Evolutionary conservation across 371 early-diverging fungal species (phyloP).

Genomic region (Syncephalis fuscata): DNA sequence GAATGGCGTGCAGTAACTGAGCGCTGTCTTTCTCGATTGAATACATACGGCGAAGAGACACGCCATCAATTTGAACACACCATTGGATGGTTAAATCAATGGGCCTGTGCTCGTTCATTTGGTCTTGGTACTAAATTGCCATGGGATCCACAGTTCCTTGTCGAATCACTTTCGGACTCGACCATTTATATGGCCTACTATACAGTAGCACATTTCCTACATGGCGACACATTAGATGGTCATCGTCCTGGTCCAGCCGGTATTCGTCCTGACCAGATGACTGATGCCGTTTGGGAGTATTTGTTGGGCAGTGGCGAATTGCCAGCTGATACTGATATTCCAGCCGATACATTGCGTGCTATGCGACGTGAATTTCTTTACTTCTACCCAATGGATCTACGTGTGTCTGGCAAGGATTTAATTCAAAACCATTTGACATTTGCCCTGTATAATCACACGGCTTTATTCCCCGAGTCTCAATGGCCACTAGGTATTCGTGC

Average conservation of each 20-base stretch:
- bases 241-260: slow-evolving; percentile 65
- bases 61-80: slow-evolving; percentile 76
- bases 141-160: slow-evolving; percentile 93
- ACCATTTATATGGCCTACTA: slow-evolving; percentile 99
- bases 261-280: slow-evolving; percentile 73
- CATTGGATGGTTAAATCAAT: slow-evolving; percentile 95
- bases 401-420: slow-evolving; percentile 98
- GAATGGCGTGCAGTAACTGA: slow-evolving; percentile 76
- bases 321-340: slow-evolving; percentile 42
- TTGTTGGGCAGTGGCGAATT: slow-evolving; percentile 62
- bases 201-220: slow-evolving; percentile 93
- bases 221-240: slow-evolving; percentile 78
- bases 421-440: slow-evolving; percentile 99
- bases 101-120: slow-evolving; percentile 98
- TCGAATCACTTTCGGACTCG: slow-evolving; percentile 98
- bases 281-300: slow-evolving; percentile 93
- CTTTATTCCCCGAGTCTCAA: slow-evolving; percentile 84
- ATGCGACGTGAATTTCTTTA: slow-evolving; percentile 86
- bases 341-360: slow-evolving; percentile 40
- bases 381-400: slow-evolving; percentile 98
- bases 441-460: slow-evolving; percentile 97
- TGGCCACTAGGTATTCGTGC: slow-evolving; percentile 92
- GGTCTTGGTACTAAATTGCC: slow-evolving; percentile 97
- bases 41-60: slow-evolving; percentile 74
- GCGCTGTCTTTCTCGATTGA: slow-evolving; percentile 70